phyloP scores from a whole-genome alignment of 2,329 filamentous ascomycete species.

The Colletotrichum cereale region DNA sequence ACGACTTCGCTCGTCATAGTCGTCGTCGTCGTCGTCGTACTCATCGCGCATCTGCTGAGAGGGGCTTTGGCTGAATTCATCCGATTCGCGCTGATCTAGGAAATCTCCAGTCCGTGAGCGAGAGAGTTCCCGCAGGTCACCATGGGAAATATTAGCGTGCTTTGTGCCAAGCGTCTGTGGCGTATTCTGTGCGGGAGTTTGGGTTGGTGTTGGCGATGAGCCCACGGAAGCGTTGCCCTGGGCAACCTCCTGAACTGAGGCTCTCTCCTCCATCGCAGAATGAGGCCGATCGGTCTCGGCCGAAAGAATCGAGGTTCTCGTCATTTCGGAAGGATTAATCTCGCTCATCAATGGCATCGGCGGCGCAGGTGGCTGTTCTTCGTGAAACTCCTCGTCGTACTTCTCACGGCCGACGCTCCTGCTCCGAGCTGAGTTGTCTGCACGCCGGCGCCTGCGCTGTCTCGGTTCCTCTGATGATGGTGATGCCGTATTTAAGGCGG shows the following conservation, averaged over 20 bases:
- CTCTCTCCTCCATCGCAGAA: conserved; percentile 74
- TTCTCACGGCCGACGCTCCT: conserved; percentile 59
- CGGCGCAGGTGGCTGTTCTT: conserved; percentile 71
- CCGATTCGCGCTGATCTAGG: conserved; percentile 53
- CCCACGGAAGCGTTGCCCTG: conserved; percentile 69
- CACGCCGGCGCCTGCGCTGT: conserved; percentile 64
- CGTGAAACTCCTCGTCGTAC: conserved; percentile 64
- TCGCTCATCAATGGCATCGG: conserved; percentile 92
- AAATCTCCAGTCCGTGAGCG: conserved; percentile 52
- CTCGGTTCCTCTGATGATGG: conserved; percentile 64
- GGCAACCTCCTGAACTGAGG: conserved; percentile 73
- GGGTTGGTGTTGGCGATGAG: conserved; percentile 73
- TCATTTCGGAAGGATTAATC: conserved; percentile 87
- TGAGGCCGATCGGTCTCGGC: conserved; percentile 80
- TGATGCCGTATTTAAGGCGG: conserved; percentile 54
- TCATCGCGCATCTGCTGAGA: conserved; percentile 51
- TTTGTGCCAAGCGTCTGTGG: conserved; percentile 75
- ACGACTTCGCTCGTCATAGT: conserved; percentile 43
- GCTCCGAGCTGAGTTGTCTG: conserved; percentile 60
- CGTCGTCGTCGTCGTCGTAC: conserved; percentile 60
- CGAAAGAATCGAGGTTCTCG: conserved; percentile 87
- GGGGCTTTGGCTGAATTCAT: conserved; percentile 58
- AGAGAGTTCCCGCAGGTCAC: conserved; percentile 68
- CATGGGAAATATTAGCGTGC: conserved; percentile 73
- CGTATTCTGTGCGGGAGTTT: conserved; percentile 61